Conservation (phyloP, 768 basidiomycete species). For the Rhodocollybia butyracea region DNA sequence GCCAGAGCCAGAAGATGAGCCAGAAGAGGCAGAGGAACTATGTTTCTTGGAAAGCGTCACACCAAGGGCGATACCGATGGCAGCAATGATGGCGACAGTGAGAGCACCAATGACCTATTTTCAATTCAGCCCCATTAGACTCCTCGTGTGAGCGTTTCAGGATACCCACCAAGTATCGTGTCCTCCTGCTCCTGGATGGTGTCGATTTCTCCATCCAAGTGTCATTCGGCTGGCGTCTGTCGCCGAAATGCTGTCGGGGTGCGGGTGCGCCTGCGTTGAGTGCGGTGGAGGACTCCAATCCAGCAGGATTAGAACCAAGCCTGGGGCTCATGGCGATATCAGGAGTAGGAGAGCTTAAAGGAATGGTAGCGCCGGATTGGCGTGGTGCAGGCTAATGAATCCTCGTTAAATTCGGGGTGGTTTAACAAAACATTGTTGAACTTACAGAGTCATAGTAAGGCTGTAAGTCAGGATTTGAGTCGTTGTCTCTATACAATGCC, state of each 20-base stretch:
- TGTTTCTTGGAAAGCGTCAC: constrained; percentile 30
- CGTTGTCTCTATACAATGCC: constrained; percentile 3
- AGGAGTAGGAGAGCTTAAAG: not conserved
- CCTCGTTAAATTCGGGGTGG: not conserved
- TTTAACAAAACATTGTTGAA: not conserved
- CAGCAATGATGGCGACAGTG: constrained; percentile 31
- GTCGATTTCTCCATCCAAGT: constrained; percentile 5
- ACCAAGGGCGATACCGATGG: constrained; percentile 54
- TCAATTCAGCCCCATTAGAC: no score
- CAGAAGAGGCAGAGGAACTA: not conserved
- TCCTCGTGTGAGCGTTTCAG: not conserved
- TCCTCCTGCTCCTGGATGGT: not conserved
- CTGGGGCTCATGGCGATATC: not conserved
- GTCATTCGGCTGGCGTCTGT: constrained; percentile 1
- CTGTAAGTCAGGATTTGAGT: constrained; percentile 1
- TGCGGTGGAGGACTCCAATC: not conserved
- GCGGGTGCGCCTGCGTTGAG: not conserved
- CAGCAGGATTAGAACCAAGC: not conserved
- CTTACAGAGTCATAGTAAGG: constrained; percentile 7
- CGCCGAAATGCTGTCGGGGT: constrained; percentile 1
- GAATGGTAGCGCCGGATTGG: constrained; percentile 3
- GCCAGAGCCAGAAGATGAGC: not conserved
- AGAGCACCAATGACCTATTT: constrained; percentile 44
- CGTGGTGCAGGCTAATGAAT: constrained; percentile 5
- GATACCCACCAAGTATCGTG: not conserved